Evolutionary conservation across 2,329 filamentous ascomycete species (phyloP), one percentile per base, ranked within the genome.

Genomic region (Lasiodiplodia citricola): DNA sequence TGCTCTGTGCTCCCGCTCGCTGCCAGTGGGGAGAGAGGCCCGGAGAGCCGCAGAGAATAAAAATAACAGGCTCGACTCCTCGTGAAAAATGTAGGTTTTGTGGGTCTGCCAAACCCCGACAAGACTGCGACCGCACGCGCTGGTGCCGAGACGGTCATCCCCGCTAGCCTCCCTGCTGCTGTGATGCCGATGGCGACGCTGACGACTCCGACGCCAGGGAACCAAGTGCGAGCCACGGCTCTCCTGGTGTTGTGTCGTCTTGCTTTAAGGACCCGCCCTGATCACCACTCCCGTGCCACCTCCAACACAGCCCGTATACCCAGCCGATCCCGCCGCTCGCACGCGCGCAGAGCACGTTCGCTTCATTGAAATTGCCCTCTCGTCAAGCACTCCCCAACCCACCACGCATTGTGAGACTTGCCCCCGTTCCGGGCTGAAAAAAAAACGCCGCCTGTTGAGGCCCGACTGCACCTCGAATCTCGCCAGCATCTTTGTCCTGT

Each of bases 201-300:
- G 56, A 47, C 56, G 56, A 58, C 37, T 56, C 52, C 23, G 28
- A 10, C 55, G 23, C n/a, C 58, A 23, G n/a, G 60, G 60, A 41
- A 52, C 11, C 31, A 64, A 51, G 60, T 52, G 60, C 60, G 60
- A 37, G 60, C 44, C 44, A n/a, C 8, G 0, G 57, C 50, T 35
- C 54, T 25, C 54, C 18, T 44, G 56, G 16, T 38, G 60, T 52
- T 50, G 60, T 64, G n/a, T 11, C 38, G 14, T 31, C 28, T 54
- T 67, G 65, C 65, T 47, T 68, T 68, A 56, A 47, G 52, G 67
- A 21, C 58, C 51, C 57, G 60, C 67, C 67, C 67, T 64, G 67
- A 68, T 68, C 51, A 64, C 58, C 60, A 44, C 62, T 65, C 58
- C 55, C 55, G 55, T 57, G 55, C 54, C 55, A 57, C 56, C 56